Conservation (phyloP, 176 grass and related monocot genomes). For the Luzula sylvatica region DNA sequence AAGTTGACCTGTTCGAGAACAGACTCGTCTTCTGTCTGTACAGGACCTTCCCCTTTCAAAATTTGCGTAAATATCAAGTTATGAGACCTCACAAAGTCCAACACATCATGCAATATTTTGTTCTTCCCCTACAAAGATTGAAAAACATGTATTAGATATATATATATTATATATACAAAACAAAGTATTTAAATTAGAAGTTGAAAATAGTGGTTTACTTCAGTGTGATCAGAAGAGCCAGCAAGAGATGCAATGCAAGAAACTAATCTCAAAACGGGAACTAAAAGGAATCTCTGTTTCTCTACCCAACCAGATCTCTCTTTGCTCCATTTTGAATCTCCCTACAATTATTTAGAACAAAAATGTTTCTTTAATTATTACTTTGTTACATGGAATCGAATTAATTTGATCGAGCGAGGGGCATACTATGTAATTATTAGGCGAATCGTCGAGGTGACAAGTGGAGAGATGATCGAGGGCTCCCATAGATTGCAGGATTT, state of each 20-base stretch:
- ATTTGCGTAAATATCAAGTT: conserved; percentile 57
- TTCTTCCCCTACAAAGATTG: conserved; percentile 63
- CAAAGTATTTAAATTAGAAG: background rate
- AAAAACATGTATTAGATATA: conserved; percentile 17
- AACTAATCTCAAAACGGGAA: conserved; percentile 73
- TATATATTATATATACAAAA: background rate
- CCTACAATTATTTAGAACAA: conserved; percentile 27
- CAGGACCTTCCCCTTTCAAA: conserved; percentile 59
- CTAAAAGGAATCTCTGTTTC: conserved; percentile 57
- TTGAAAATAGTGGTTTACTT: conserved; percentile 36
- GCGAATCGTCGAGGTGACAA: conserved; percentile 42
- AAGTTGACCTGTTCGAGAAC: conserved; percentile 61
- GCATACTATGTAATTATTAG: conserved; percentile 71
- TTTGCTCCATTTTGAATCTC: conserved; percentile 43
- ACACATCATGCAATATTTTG: conserved; percentile 83
- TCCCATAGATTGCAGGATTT: conserved; percentile 88
- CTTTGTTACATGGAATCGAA: background rate
- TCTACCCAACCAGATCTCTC: conserved; percentile 46
- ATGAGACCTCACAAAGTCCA: conserved; percentile 78
- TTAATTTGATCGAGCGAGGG: no score
- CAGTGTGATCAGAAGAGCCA: conserved; percentile 69
- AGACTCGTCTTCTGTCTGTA: conserved; percentile 53
- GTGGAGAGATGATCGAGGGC: conserved; percentile 81
- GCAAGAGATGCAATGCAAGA: conserved; percentile 76
- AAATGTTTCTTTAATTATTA: background rate